Base-by-base conservation (phyloP, 768 basidiomycete species). In the Tylopilus subfusipes region DNA sequence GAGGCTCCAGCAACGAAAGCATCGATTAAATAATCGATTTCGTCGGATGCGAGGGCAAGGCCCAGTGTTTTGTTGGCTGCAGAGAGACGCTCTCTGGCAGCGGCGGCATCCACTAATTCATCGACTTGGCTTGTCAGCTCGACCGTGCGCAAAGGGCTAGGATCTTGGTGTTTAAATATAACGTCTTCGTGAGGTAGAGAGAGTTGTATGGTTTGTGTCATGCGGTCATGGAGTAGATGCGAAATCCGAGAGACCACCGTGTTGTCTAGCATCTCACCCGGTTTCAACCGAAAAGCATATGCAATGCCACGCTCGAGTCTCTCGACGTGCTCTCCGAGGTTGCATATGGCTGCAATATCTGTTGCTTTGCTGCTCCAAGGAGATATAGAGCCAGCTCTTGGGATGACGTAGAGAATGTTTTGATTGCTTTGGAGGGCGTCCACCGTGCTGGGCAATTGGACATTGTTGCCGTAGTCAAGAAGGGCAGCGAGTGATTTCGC, bases 351-450 rank as follows among this genome's bases (percentile, higher is more conserved):
- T 21, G 95, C 82, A 52, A 99, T 98, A 68, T 99, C 95, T 0
- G 96, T 98, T 2, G 97, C 96, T 73, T 99, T 99, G 72, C 91
- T 96, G 6, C 96, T 98, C 97, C 97, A 99, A 2, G 97, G 95
- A 5, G 96, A 98, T 63, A 98, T 88, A 4, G 95, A 94, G 4
- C 96, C 95, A 9, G 84, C 79, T 54, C 95, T 76, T 12, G 95
- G 95, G 7, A 89, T 74, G 38, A 97, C 84, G 67, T 84, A 96
- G 39, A 84, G 72, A 12, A 85, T 73, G 46, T 82, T 81, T 25
- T 61, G 54, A 40, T 57, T 59, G 11, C 66, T 66, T 18, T 66
- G 64, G 48, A 75, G 63, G 25, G 70, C 64, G 21, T 67, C 58
- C 12, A 67, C 57, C 0, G 85, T 85, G 8, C 62, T 70, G 4